phyloP scores from a whole-genome alignment of 208 protist species.

The Acanthamoeba polyphaga region DNA sequence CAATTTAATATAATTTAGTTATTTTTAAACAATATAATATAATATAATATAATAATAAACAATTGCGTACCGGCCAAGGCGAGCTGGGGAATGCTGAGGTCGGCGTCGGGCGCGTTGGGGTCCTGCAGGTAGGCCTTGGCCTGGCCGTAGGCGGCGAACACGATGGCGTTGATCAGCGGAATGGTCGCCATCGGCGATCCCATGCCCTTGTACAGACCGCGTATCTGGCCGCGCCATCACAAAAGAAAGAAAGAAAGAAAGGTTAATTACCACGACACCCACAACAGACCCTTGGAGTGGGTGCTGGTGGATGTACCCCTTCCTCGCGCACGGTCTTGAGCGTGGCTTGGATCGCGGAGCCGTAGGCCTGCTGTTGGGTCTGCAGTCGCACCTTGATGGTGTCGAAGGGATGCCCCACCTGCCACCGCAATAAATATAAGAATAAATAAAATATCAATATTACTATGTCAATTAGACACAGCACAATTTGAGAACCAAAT shows the following conservation, averaged over 20 bases:
- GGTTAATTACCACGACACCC: neutral
- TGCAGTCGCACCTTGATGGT: conserved; percentile 73
- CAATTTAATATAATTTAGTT: too few species aligned
- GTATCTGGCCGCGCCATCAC: neutral
- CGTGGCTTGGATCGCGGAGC: neutral
- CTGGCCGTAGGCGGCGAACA: conserved; percentile 70
- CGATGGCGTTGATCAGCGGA: conserved; percentile 64
- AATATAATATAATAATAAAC: neutral
- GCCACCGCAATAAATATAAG: neutral
- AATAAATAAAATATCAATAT: too few species aligned
- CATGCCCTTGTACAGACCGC: conserved; percentile 71
- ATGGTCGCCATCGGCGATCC: conserved; percentile 72
- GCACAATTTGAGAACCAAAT: too few species aligned
- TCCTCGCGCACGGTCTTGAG: conserved; percentile 50
- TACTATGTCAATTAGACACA: too few species aligned
- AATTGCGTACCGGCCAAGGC: neutral
- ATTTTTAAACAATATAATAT: too few species aligned
- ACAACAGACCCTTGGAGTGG: too few species aligned
- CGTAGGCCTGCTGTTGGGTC: conserved; percentile 11
- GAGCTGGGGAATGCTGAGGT: conserved; percentile 39
- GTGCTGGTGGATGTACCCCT: conserved; percentile 16
- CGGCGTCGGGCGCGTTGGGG: neutral
- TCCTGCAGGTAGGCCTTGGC: conserved; percentile 26
- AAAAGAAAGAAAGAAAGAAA: neutral
- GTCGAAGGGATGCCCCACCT: conserved; percentile 74